These are phyloP conservation scores for Neopestalotiopsis sp. DNA, from an alignment of 2,329 filamentous ascomycete species.

Conservation along the genomic window DNA sequence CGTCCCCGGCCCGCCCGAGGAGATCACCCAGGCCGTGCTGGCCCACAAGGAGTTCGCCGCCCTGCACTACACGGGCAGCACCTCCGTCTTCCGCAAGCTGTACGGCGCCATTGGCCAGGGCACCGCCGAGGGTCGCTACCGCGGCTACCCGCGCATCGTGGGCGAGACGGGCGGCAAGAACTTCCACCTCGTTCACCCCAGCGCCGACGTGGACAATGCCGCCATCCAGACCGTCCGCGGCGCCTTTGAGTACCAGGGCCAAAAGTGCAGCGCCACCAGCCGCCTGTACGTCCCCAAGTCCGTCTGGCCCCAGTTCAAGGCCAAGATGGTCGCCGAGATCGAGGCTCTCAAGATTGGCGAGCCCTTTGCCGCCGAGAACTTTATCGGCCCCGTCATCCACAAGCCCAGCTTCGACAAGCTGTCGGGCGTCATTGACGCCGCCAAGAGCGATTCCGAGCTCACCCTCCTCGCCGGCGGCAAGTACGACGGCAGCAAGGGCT, in stretches of 20 bases:
- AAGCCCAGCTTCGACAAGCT: slow-evolving; percentile 82
- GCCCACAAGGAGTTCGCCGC: slow-evolving; percentile 82
- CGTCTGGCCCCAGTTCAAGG: slow-evolving; percentile 74
- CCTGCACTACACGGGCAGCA: slow-evolving; percentile 96
- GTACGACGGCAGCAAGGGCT: slow-evolving; percentile 80
- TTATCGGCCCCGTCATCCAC: slow-evolving; percentile 89
- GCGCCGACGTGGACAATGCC: slow-evolving; percentile 79
- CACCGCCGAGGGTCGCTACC: slow-evolving; percentile 81
- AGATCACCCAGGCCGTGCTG: slow-evolving; percentile 80
- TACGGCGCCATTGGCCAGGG: slow-evolving; percentile 86
- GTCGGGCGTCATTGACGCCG: slow-evolving; percentile 75
- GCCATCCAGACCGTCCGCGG: slow-evolving; percentile 83
- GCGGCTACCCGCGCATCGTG: slow-evolving; percentile 85
- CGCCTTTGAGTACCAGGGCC: slow-evolving; percentile 89
- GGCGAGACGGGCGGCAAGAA: slow-evolving; percentile 95
- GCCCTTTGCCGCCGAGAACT: slow-evolving; percentile 74
- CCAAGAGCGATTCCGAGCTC: slow-evolving; percentile 77
- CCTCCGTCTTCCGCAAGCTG: slow-evolving; percentile 85
- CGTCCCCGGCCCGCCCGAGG: slow-evolving; percentile 84
- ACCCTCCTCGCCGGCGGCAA: slow-evolving; percentile 77
- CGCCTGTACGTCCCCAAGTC: slow-evolving; percentile 80
- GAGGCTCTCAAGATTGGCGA: slow-evolving; percentile 73
- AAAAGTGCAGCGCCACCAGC: slow-evolving; percentile 89
- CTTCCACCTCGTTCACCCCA: slow-evolving; percentile 83
- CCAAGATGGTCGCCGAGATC: slow-evolving; percentile 71